These are phyloP conservation scores for Rhododendron ovatum DNA, from an alignment of 148 eudicot genomes.

Conservation along the genomic window DNA sequence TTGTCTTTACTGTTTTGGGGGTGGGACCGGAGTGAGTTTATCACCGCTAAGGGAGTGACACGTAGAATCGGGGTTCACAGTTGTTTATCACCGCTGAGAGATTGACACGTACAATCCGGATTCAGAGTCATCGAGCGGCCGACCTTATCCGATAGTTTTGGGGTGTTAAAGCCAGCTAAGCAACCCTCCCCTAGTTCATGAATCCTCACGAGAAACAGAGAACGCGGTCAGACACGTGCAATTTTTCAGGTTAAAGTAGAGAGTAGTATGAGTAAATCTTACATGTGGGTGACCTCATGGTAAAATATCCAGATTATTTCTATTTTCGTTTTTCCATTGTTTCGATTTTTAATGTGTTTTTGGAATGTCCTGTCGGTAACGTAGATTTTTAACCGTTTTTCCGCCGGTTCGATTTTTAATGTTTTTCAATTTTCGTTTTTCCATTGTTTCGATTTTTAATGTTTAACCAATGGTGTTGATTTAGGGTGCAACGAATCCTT, in stretches of 20 bases:
- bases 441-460: no score
- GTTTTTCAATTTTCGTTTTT: no score
- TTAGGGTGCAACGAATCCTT: background rate
- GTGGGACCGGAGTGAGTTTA: slow-evolving; percentile 11
- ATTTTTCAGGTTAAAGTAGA: background rate
- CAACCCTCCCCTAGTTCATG: slow-evolving; percentile 13
- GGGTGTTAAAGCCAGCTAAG: background rate
- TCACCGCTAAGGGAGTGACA: slow-evolving; percentile 13
- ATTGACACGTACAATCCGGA: slow-evolving; percentile 21
- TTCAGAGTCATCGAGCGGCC: slow-evolving; percentile 10
- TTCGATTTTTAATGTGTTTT: no score
- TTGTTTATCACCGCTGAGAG: background rate
- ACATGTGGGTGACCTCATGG: background rate
- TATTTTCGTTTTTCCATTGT: no score
- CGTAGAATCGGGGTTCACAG: slow-evolving; percentile 13
- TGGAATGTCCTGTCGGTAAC: background rate
- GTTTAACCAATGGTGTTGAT: background rate
- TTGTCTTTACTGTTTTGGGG: slow-evolving; percentile 13
- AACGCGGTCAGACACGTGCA: slow-evolving; percentile 31
- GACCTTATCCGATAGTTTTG: slow-evolving; percentile 28
- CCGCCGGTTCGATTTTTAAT: no score
- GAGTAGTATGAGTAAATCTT: background rate
- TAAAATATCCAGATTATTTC: background rate
- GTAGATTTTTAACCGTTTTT: background rate
- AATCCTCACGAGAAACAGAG: background rate